Base-by-base conservation (phyloP, 768 basidiomycete genomes). In the Imleria badia region DNA sequence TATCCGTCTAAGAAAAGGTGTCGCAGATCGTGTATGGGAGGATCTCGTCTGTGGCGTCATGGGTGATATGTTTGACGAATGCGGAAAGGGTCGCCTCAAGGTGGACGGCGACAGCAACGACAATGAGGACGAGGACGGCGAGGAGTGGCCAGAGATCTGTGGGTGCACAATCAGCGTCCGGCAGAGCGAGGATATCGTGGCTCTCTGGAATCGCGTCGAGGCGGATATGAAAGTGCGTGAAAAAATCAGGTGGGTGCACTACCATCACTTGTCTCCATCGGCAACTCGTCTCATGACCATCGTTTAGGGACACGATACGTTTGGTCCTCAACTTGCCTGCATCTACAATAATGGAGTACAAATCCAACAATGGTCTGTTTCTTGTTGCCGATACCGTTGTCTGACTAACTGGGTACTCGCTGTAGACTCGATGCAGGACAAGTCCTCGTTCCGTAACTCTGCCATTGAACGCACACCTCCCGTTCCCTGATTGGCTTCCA, bases 161-260 rank as follows among this genome's bases (percentile, higher is more conserved):
- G 96, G 95, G 39, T 94, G 92, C 68, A 98, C 95, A 30, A 88
- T 98, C 67, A 94, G 91, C 67, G 94, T 96, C 52, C 75, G 96
- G 61, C 88, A 91, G 73, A 89, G 84, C 60, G 96, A 98, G 76
- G 96, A 98, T 67, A 96, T 98, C 57, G 77, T 98, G 52, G 90
- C 87, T 60, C 65, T 98, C 20, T 98, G 96, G 96, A 94, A 95
- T 66, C 82, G 86, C 61, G 79, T 86, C 52, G 94, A 93, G 60
- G 83, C 77, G 7, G 91, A 95, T 61, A 70, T 77, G 19, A 88
- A 85, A 62, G 79, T 88, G 31, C 84, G 86, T 59, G 91, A 92
- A 62, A 84, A 84, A 63, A 89, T 98, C 58, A 81, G 85, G 94
- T 94, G 62, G 55, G 89, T 76, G 19, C 35, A 26, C 35, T 20